phyloP scores from a whole-genome alignment of 2,329 filamentous ascomycete genomes.

The Fusarium humuli region DNA sequence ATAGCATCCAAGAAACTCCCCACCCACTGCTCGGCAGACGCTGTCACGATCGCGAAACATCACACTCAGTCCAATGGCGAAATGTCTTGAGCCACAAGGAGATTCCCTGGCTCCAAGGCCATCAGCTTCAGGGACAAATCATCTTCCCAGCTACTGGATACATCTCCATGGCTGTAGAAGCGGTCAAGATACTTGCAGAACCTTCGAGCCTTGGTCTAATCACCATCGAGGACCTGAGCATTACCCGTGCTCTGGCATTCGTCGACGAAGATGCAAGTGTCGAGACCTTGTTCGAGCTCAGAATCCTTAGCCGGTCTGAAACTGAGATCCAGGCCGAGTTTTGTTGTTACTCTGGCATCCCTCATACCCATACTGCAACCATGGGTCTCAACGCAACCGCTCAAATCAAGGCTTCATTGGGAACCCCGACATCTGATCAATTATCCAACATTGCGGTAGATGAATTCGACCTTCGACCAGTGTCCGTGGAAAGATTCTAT shows the following conservation, averaged over 20 bases:
- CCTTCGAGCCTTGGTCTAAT: too few relatives aligned
- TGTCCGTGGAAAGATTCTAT: neutral
- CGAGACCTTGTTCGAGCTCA: too few relatives aligned
- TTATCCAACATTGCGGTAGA: neutral
- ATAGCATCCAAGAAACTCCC: neutral
- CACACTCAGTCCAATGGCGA: neutral
- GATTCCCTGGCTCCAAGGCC: conserved; percentile 10
- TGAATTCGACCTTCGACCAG: neutral
- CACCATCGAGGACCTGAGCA: too few relatives aligned
- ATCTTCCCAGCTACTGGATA: conserved; percentile 24
- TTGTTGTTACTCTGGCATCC: too few relatives aligned
- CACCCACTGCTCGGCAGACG: neutral
- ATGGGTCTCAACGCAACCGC: too few relatives aligned
- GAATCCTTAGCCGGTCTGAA: too few relatives aligned
- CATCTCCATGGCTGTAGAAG: conserved; percentile 14
- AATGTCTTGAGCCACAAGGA: conserved; percentile 10
- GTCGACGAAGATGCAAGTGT: too few relatives aligned
- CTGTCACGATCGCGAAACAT: neutral
- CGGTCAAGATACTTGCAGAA: neutral
- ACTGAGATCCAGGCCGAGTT: too few relatives aligned
- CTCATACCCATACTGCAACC: too few relatives aligned
- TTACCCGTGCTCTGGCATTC: too few relatives aligned
- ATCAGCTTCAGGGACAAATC: conserved; percentile 22
- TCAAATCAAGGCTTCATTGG: too few relatives aligned
- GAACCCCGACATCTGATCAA: too few relatives aligned